Base-by-base conservation (phyloP, 1,284 basidiomycete genomes). In the Moniliophthora roreri region DNA sequence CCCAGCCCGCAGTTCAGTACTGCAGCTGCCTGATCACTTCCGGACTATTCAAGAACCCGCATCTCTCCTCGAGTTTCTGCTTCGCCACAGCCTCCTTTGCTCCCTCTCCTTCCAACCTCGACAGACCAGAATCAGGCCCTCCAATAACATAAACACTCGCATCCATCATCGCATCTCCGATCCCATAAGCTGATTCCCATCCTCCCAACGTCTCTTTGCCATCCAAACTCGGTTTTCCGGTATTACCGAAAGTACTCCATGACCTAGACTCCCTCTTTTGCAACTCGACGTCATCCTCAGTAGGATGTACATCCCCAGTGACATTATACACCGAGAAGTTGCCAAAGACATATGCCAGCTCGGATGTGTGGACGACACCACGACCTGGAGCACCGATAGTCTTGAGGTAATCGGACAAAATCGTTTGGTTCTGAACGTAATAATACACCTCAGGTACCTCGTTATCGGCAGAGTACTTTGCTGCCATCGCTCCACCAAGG, bases 391-490 rank as follows among this genome's bases (percentile, higher is more conserved):
- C 8, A 15, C 7, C 26, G 13, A 7, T 5, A 16, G 15, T 23
- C 15, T 34, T n/a, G n/a, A n/a, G n/a, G n/a, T n/a, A n/a, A n/a
- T n/a, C n/a, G n/a, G n/a, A 16, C 28, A 34, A 7, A 10, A 42
- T 26, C 13, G 49, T 50, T 11, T 50, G 49, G 38, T 50, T 50
- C n/a, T 41, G 40, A 23, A 26, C 23, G 24, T 32, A 50, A 8
- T 41, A 50, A 26, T 28, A 50, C n/a, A 50, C 49, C 9, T 37
- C 10, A 11, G 32, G 20, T 18, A 18, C 11, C 32, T 48, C 47
- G 21, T 39, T 39, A 4, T 23, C 15, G 8, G 16, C 36, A 11
- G 7, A 32, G 24, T 50, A 50, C 39, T 50, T 50, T 20, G 28
- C n/a, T 21, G 49, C 49, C 39, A 50, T 50, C 24, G 35, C 39